Evolutionary conservation across 345 rosid species (phyloP).

Genomic region (Trapa bicornis): DNA sequence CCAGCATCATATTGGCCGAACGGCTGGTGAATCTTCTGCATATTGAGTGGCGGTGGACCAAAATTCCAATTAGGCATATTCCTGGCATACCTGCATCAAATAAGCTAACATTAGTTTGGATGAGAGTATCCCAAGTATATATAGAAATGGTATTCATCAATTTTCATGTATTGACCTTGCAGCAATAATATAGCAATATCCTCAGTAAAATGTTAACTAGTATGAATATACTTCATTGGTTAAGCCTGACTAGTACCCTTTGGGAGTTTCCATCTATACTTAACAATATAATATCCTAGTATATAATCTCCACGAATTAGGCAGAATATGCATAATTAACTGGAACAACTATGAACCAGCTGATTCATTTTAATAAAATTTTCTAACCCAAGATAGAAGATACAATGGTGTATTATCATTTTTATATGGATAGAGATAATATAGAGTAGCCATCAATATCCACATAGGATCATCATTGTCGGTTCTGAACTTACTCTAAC

Average conservation of each 20-base stretch:
- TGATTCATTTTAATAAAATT: too few species aligned
- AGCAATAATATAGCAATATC: background rate
- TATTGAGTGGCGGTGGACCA: constrained; percentile 35
- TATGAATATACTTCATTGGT: background rate
- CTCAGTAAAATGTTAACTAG: background rate
- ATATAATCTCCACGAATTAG: background rate
- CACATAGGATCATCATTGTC: background rate
- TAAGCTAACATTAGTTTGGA: background rate
- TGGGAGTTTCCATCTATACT: background rate
- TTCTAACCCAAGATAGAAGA: background rate
- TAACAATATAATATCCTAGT: background rate
- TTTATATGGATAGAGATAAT: background rate
- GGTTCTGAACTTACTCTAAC: too few species aligned
- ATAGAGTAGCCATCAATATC: background rate
- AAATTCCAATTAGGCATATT: constrained; percentile 61
- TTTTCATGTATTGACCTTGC: background rate
- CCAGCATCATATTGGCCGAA: constrained; percentile 46
- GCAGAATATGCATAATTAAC: background rate
- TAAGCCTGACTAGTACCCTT: background rate
- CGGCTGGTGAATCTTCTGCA: constrained; percentile 60
- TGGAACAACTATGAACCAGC: background rate
- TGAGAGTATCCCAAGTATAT: background rate
- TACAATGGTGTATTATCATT: background rate
- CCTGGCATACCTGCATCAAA: constrained; percentile 53
- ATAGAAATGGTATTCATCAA: background rate